Evolutionary conservation across 805 yeast species (phyloP).

Genomic region (Metschnikowia santaceciliae): DNA sequence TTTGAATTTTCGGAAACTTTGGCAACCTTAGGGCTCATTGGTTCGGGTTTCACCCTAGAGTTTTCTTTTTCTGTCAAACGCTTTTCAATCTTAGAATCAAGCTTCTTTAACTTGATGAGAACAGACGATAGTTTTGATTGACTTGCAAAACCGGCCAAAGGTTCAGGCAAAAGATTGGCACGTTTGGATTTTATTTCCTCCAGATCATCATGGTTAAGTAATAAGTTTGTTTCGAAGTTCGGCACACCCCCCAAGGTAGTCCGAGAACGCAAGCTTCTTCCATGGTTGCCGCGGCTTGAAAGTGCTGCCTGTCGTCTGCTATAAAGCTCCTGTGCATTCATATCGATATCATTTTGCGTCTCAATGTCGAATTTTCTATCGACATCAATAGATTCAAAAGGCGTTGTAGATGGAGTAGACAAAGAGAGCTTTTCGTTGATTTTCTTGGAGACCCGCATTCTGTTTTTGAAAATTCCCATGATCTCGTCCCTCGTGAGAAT

Average conservation of each 20-base stretch:
- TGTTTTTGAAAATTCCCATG: constrained; percentile 9
- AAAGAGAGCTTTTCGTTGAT: constrained; percentile 11
- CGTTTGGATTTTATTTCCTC: constrained; percentile 11
- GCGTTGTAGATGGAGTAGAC: not conserved
- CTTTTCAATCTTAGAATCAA: constrained; percentile 18
- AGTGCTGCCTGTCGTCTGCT: constrained; percentile 13
- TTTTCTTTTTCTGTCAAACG: constrained; percentile 1
- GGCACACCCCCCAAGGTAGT: constrained; percentile 9
- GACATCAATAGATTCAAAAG: constrained; percentile 5
- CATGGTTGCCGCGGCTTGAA: constrained; percentile 1
- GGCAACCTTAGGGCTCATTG: not conserved
- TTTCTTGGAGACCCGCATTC: constrained; percentile 12
- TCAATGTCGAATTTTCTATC: constrained; percentile 1
- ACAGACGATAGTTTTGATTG: constrained; percentile 18
- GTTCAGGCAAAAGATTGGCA: constrained; percentile 12
- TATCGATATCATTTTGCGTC: constrained; percentile 5
- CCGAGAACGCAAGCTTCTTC: constrained; percentile 15
- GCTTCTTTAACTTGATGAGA: constrained; percentile 21
- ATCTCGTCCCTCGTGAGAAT: constrained; percentile 11
- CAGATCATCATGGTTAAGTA: constrained; percentile 1
- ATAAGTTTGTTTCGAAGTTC: constrained; percentile 10
- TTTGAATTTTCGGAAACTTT: not conserved
- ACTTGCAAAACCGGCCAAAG: constrained; percentile 14
- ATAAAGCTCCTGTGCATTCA: constrained; percentile 11
- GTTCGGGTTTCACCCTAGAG: constrained; percentile 7